These are phyloP conservation scores for Massariosphaeria phaeospora DNA, from an alignment of 495 filamentous ascomycete genomes.

Conservation along the genomic window DNA sequence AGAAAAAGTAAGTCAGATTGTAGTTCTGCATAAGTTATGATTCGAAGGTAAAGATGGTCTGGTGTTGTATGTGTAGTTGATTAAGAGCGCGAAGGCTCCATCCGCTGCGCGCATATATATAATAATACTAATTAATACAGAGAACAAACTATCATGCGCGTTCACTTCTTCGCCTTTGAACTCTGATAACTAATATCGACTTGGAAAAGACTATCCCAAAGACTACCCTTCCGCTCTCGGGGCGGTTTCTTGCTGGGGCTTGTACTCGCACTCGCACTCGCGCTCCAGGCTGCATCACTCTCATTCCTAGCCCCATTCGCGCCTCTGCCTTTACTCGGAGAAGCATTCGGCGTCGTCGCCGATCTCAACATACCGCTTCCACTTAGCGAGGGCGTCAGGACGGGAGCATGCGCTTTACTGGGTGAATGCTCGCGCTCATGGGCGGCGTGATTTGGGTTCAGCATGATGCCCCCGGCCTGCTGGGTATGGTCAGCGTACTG, in stretches of 20 bases:
- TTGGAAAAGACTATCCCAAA: conserved; percentile 38
- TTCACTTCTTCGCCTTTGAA: conserved; percentile 30
- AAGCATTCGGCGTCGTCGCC: not conserved
- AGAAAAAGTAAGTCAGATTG: too few species aligned
- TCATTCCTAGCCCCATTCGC: conserved; percentile 8
- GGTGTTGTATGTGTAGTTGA: too few species aligned
- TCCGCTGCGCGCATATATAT: too few species aligned
- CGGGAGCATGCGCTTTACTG: not conserved
- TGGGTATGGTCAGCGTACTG: not conserved
- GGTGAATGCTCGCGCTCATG: conserved; percentile 4
- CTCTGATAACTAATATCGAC: conserved; percentile 36
- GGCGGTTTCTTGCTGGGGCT: conserved; percentile 24
- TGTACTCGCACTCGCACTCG: conserved; percentile 6
- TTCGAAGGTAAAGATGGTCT: too few species aligned
- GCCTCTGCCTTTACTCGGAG: not conserved
- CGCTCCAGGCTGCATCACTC: not conserved
- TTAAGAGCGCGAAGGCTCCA: too few species aligned
- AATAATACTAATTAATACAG: too few species aligned
- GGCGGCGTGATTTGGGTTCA: too few species aligned
- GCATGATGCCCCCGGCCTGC: too few species aligned
- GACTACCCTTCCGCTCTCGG: conserved; percentile 15
- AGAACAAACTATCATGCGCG: not conserved
- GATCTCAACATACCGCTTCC: conserved; percentile 1
- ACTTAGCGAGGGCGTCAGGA: conserved; percentile 1
- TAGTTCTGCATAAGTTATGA: too few species aligned